phyloP scores from a whole-genome alignment of 2,329 filamentous ascomycete genomes.

The Aspergillus neoniger region DNA sequence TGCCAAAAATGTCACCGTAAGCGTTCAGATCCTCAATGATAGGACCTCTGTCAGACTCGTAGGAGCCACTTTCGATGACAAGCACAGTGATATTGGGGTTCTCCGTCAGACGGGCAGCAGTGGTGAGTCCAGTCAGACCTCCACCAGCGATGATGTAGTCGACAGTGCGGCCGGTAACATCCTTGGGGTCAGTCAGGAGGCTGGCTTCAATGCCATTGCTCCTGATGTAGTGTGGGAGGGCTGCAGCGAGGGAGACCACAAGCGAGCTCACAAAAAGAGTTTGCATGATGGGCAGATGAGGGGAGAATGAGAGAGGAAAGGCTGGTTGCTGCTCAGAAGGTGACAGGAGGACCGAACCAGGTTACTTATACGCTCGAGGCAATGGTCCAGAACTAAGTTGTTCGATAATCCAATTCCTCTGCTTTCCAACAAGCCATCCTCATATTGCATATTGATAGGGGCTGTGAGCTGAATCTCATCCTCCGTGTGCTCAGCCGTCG shows the following conservation, averaged over 20 bases:
- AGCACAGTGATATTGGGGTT: slow-evolving; percentile 28
- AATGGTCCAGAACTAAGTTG: neutral
- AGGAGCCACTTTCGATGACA: slow-evolving; percentile 34
- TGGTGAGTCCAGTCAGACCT: slow-evolving; percentile 32
- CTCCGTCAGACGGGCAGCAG: slow-evolving; percentile 29
- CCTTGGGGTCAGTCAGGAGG: slow-evolving; percentile 16
- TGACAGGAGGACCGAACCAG: neutral
- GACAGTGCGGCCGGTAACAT: slow-evolving; percentile 20
- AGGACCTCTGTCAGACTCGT: slow-evolving; percentile 27
- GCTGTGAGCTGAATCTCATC: neutral
- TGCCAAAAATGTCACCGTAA: slow-evolving; percentile 32
- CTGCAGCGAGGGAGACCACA: neutral
- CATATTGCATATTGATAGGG: neutral
- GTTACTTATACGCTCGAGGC: neutral
- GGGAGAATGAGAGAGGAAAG: neutral
- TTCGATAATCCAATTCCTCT: neutral
- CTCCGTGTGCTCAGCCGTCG: neutral
- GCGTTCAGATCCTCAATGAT: slow-evolving; percentile 29
- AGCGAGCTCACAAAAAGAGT: neutral
- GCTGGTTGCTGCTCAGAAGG: neutral
- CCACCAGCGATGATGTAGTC: slow-evolving; percentile 38
- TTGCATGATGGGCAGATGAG: neutral
- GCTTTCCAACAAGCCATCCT: neutral
- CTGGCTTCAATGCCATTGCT: neutral
- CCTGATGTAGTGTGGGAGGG: neutral